phyloP scores from a whole-genome alignment of 1,284 basidiomycete species.

The Cutaneotrichosporon sp. region DNA sequence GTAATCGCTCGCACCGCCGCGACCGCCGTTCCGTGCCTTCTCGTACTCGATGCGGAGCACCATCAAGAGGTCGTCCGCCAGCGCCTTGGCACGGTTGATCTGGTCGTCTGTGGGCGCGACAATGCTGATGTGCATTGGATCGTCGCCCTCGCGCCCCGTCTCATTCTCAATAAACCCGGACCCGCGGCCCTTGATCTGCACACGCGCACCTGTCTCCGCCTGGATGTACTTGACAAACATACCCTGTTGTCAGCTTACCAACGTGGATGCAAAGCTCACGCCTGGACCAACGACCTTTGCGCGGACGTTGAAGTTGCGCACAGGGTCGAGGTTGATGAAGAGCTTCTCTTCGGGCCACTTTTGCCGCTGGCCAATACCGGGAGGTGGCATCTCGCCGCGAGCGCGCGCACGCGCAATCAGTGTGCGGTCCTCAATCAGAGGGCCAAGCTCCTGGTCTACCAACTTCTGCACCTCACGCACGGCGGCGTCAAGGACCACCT shows the following conservation, averaged over 20 bases:
- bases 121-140: conserved; percentile 91
- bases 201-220: conserved; percentile 87
- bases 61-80: conserved; percentile 81
- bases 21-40: conserved; percentile 57
- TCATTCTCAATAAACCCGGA: conserved; percentile 95
- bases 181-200: conserved; percentile 95
- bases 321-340: conserved; percentile 75
- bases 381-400: conserved; percentile 33
- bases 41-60: conserved; percentile 79
- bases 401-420: conserved; percentile 47
- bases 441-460: conserved; percentile 76
- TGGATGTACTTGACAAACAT: conserved; percentile 99
- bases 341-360: conserved; percentile 97
- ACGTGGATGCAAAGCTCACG: conserved; percentile 51
- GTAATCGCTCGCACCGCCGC: conserved; percentile 54
- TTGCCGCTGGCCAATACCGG: conserved; percentile 50
- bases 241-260: conserved; percentile 54
- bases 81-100: conserved; percentile 75
- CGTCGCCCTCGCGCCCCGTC: conserved; percentile 81
- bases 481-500: conserved; percentile 73
- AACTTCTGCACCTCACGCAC: conserved; percentile 80
- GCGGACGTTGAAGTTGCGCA: conserved; percentile 94
- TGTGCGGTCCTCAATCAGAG: conserved; percentile 77
- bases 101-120: conserved; percentile 85
- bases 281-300: conserved; percentile 95